A percentile compares a stretch with the other conserved stretches of the same genome.
Conservation (phyloP, 768 basidiomycete species). For the Tephrocybe sp. region DNA sequence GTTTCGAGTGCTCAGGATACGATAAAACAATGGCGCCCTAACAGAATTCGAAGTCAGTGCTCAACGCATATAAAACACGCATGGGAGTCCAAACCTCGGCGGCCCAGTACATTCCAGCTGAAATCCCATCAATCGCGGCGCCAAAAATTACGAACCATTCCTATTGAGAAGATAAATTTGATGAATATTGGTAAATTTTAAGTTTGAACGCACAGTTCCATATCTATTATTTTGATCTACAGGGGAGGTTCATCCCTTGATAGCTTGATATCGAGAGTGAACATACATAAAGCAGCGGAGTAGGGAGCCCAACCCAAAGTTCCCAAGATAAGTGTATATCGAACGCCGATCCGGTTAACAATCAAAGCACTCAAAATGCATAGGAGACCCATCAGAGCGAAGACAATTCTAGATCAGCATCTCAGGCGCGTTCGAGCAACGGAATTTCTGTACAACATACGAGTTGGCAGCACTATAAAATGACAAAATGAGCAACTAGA, state of each 20-base stretch:
- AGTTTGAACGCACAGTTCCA: slow-evolving; percentile 11
- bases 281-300: slow-evolving; percentile 9
- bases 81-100: slow-evolving; percentile 13
- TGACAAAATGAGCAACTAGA: neutral
- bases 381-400: slow-evolving; percentile 17
- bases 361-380: slow-evolving; percentile 11
- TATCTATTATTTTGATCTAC: slow-evolving; percentile 22
- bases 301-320: slow-evolving; percentile 14
- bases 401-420: slow-evolving; percentile 8
- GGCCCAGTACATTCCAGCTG: slow-evolving; percentile 18
- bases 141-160: slow-evolving; percentile 20
- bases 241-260: neutral
- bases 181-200: neutral
- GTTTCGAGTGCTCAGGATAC: slow-evolving; percentile 15
- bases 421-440: neutral
- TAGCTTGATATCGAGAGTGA: neutral
- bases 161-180: neutral
- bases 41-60: neutral
- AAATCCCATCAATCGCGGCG: slow-evolving; percentile 14
- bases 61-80: neutral
- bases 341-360: slow-evolving; percentile 14
- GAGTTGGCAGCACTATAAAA: slow-evolving; percentile 13
- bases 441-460: slow-evolving; percentile 1
- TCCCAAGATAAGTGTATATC: slow-evolving; percentile 13
- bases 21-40: slow-evolving; percentile 15